Conservation (phyloP, 73 alveolate species). For the Tetrahymena borealis region DNA sequence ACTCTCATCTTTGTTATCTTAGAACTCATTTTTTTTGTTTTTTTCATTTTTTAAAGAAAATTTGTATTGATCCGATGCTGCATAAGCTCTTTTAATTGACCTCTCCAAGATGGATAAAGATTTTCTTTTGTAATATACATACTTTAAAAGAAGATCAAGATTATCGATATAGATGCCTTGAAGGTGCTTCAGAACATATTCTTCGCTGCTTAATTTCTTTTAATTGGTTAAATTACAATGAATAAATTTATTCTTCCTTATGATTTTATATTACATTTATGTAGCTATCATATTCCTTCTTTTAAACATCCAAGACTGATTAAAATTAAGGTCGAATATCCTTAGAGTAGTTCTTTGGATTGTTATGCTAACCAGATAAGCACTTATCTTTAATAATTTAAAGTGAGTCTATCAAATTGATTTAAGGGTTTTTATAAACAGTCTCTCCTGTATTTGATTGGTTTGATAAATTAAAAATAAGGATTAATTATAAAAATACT, state of each 20-base stretch:
- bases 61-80: not conserved
- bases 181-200: not conserved
- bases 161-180: not conserved
- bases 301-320: not conserved
- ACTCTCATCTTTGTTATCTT: no score
- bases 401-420: not conserved
- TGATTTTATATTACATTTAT: not conserved
- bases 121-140: not conserved
- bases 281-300: not conserved
- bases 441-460: not conserved
- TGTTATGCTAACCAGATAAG: not conserved
- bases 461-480: not conserved
- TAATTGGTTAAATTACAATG: not conserved
- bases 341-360: not conserved
- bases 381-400: not conserved
- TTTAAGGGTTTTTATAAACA: not conserved
- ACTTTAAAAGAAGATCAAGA: not conserved
- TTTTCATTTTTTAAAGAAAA: not conserved
- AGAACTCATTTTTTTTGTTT: not conserved
- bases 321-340: not conserved
- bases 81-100: not conserved
- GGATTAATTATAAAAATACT: not conserved
- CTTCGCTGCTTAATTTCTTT: not conserved
- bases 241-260: not conserved
- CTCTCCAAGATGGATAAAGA: not conserved